Conservation (phyloP, 208 protist species). For the Crithidia mellificae region DNA sequence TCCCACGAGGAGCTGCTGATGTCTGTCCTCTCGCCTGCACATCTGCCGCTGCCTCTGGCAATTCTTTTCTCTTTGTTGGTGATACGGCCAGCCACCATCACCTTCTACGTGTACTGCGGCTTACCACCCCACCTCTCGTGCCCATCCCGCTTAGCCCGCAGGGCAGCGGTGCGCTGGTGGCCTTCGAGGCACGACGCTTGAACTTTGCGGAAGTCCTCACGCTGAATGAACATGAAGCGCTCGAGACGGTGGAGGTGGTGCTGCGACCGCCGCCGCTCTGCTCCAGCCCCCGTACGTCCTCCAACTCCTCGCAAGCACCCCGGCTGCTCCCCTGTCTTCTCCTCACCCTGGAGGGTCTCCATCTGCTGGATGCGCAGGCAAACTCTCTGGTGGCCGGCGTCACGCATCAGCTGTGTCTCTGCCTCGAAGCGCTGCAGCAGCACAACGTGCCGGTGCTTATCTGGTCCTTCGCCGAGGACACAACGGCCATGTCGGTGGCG, state of each 20-base stretch:
- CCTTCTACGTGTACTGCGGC: slow-evolving; percentile 14
- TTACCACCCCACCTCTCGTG: slow-evolving; percentile 14
- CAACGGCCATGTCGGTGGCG: slow-evolving; percentile 3
- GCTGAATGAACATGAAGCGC: slow-evolving; percentile 49
- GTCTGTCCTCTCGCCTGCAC: not conserved
- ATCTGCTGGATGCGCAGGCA: slow-evolving; percentile 41
- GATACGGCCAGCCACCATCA: slow-evolving; percentile 24
- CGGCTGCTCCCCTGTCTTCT: slow-evolving; percentile 31
- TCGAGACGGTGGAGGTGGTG: slow-evolving; percentile 37
- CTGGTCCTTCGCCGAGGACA: slow-evolving; percentile 31
- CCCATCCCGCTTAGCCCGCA: slow-evolving; percentile 6
- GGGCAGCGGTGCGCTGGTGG: slow-evolving; percentile 1
- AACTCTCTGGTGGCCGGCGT: slow-evolving; percentile 44
- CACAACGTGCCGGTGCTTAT: slow-evolving; percentile 4
- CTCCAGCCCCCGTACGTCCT: not conserved
- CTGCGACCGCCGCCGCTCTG: slow-evolving; percentile 27
- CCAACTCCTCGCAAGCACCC: not conserved
- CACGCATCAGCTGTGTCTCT: slow-evolving; percentile 47
- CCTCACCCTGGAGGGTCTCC: slow-evolving; percentile 44
- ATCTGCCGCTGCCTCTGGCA: not conserved
- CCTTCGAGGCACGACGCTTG: slow-evolving; percentile 47
- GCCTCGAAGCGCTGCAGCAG: slow-evolving; percentile 43
- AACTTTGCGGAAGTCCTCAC: slow-evolving; percentile 50
- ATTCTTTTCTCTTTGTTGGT: slow-evolving; percentile 22
- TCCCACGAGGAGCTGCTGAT: not conserved